Conservation (phyloP, 352 stramenopile genomes). For the Phytophthora cryptogea region DNA sequence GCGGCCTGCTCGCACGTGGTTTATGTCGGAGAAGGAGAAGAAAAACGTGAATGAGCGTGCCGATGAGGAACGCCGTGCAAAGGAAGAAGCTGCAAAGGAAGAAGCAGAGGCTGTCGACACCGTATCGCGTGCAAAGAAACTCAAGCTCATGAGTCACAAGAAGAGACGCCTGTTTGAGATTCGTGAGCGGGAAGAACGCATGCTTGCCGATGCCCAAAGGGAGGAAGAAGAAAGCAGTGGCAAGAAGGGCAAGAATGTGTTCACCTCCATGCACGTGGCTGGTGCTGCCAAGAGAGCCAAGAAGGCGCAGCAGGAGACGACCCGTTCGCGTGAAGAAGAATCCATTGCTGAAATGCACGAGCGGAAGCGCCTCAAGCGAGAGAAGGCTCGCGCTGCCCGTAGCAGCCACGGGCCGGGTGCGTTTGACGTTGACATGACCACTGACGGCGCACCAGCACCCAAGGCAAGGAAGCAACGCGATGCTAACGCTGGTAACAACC, state of each 20-base stretch:
- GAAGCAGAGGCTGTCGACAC: constrained; percentile 35
- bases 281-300: constrained; percentile 83
- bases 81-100: constrained; percentile 43
- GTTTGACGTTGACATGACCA: constrained; percentile 83
- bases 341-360: constrained; percentile 83
- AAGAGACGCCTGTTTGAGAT: constrained; percentile 86
- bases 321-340: constrained; percentile 65
- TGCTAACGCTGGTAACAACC: constrained; percentile 49
- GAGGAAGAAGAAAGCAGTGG: constrained; percentile 42
- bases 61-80: constrained; percentile 64
- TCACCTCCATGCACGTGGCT: constrained; percentile 80
- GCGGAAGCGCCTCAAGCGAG: constrained; percentile 78
- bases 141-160: constrained; percentile 89
- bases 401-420: constrained; percentile 55
- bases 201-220: constrained; percentile 62
- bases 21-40: constrained; percentile 91
- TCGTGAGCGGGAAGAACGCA: constrained; percentile 79
- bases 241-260: constrained; percentile 67
- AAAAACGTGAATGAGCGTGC: constrained; percentile 75
- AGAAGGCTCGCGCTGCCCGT: constrained; percentile 64
- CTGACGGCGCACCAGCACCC: constrained; percentile 31
- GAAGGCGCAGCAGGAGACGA: constrained; percentile 62
- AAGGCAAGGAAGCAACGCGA: constrained; percentile 47
- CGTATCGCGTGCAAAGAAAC: constrained; percentile 71
- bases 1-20: constrained; percentile 91